These are phyloP conservation scores for Pestalotiopsis sp. DNA, from an alignment of 2,329 filamentous ascomycete genomes.

Conservation along the genomic window DNA sequence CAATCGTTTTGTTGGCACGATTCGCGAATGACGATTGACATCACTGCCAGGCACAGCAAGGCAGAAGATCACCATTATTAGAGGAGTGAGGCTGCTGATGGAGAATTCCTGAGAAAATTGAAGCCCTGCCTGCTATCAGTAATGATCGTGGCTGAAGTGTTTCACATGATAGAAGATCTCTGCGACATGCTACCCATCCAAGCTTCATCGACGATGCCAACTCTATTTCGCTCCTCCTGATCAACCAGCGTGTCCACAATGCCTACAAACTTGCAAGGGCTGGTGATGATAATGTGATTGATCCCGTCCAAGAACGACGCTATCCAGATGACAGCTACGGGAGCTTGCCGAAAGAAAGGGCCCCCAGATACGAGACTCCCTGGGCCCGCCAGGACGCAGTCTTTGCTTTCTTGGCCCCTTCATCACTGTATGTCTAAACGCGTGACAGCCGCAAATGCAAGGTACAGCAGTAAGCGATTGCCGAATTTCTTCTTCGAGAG, in stretches of 20 bases:
- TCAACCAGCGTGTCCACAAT: background rate
- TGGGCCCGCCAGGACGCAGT: background rate
- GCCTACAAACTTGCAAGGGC: too few species aligned
- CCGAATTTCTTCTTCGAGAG: background rate
- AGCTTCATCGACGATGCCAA: background rate
- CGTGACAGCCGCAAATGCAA: background rate
- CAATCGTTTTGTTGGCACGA: background rate
- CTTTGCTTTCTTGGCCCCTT: background rate
- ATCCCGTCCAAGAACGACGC: background rate
- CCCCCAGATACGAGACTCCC: background rate
- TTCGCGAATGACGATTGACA: background rate
- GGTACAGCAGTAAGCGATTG: background rate
- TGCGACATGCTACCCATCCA: too few species aligned
- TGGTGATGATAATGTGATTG: background rate
- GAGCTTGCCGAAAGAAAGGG: background rate
- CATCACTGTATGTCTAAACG: background rate
- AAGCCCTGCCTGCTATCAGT: background rate
- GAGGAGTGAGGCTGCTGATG: background rate
- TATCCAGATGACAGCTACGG: background rate
- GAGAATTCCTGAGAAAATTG: background rate
- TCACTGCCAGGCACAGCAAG: background rate
- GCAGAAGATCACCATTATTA: background rate
- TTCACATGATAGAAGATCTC: background rate
- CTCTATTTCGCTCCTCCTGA: background rate
- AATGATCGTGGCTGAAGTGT: background rate